Conservation (phyloP, 2,329 filamentous ascomycete genomes). For the Diaporthe amygdali region DNA sequence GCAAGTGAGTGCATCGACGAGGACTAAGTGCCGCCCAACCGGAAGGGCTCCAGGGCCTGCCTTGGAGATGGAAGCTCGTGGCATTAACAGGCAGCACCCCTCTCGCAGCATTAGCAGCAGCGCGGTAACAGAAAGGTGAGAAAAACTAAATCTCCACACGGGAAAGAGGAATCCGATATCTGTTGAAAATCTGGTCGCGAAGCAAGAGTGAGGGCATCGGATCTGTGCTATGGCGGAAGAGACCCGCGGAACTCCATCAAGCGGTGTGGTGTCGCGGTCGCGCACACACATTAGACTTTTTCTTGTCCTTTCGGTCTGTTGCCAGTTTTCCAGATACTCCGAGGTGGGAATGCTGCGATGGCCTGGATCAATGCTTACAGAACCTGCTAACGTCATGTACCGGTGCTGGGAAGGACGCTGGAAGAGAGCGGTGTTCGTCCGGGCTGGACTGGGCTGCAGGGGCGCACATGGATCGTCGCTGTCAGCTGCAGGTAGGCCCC, state of each 20-base stretch:
- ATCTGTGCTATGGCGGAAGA: not conserved
- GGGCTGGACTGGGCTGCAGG: constrained; percentile 1
- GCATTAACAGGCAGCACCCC: not conserved
- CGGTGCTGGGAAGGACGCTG: not conserved
- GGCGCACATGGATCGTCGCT: constrained; percentile 12
- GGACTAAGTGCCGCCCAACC: not conserved
- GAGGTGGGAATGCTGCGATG: not conserved
- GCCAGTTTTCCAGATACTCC: not conserved
- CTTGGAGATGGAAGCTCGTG: not conserved
- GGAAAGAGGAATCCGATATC: not conserved
- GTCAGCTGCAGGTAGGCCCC: constrained; percentile 9
- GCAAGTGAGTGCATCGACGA: not conserved
- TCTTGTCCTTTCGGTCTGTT: not conserved
- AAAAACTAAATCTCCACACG: not conserved
- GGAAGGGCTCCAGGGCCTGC: constrained; percentile 7
- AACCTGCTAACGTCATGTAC: not conserved
- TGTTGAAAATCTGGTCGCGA: not conserved
- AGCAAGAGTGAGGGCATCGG: not conserved
- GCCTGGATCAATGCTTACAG: not conserved
- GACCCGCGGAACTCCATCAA: not conserved
- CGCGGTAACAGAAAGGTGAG: not conserved
- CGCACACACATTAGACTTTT: not conserved
- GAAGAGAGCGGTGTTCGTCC: constrained; percentile 9
- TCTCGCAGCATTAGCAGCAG: not conserved
- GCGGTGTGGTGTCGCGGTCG: not conserved